Conservation (phyloP, 129 eudicot species). For the Solidago caesia region DNA sequence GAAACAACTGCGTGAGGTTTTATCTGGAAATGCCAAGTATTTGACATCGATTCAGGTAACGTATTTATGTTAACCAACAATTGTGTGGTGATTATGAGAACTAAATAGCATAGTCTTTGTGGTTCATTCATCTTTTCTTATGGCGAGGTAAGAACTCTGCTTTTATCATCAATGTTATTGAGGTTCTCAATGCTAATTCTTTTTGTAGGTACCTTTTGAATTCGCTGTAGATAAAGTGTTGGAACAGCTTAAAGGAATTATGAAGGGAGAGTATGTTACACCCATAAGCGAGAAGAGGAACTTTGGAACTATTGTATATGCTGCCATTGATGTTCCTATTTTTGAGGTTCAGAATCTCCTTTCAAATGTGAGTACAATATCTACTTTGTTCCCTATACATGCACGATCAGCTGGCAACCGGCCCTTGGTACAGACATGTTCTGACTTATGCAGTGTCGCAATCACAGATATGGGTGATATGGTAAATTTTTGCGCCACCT, state of each 20-base stretch:
- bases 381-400: constrained; percentile 2
- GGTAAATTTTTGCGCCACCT: neutral
- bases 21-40: constrained; percentile 52
- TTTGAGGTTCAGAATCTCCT: constrained; percentile 58
- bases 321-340: constrained; percentile 71
- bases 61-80: constrained; percentile 7
- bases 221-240: constrained; percentile 54
- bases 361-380: constrained; percentile 47
- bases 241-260: constrained; percentile 61
- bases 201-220: constrained; percentile 80
- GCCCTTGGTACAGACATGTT: constrained; percentile 6
- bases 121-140: neutral
- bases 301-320: constrained; percentile 71
- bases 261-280: constrained; percentile 70
- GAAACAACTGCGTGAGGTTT: constrained; percentile 61
- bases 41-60: constrained; percentile 83
- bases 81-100: neutral
- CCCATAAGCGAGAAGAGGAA: constrained; percentile 62
- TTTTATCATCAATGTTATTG: neutral
- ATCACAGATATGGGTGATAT: neutral
- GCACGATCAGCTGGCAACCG: neutral
- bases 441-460: neutral
- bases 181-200: neutral
- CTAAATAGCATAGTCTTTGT: neutral
- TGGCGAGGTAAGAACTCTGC: neutral